A percentile compares a stretch with the other conserved stretches of the same genome.
phyloP scores from a whole-genome alignment of 352 stramenopile genomes.

The Phytophthora europaea region DNA sequence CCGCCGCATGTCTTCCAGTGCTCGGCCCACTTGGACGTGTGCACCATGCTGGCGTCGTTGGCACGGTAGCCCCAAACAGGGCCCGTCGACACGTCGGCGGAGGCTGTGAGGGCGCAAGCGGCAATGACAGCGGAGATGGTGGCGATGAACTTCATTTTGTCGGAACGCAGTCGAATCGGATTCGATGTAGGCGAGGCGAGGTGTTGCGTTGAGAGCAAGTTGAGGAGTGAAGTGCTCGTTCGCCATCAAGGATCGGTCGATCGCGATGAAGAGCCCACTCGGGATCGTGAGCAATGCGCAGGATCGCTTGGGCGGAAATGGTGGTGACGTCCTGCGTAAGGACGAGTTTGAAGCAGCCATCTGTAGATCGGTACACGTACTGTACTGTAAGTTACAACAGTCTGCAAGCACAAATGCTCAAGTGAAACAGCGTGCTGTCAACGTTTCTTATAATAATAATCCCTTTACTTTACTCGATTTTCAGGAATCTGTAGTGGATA shows the following conservation, averaged over 20 bases:
- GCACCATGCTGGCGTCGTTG: constrained; percentile 24
- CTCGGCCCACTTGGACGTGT: constrained; percentile 30
- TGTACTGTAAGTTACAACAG: too few relatives aligned
- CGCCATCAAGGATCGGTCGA: neutral
- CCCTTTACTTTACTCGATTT: too few relatives aligned
- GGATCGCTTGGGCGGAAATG: neutral
- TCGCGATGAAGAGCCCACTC: neutral
- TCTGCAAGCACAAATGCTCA: neutral
- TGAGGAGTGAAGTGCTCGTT: constrained; percentile 4
- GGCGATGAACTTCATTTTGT: constrained; percentile 25
- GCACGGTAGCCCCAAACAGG: constrained; percentile 36
- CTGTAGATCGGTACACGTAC: neutral
- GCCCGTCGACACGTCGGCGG: constrained; percentile 2
- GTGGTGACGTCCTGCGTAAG: neutral
- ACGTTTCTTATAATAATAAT: neutral
- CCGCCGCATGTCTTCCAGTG: constrained; percentile 32
- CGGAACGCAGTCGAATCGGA: neutral
- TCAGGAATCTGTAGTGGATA: too few relatives aligned
- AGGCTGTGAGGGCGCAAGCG: constrained; percentile 10
- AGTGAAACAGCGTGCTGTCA: neutral
- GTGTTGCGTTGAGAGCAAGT: constrained; percentile 16
- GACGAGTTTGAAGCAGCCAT: neutral
- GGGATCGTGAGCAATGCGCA: neutral
- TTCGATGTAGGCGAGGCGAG: neutral
- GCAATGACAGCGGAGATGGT: constrained; percentile 12